phyloP scores from a whole-genome alignment of 257 asterid species.

The Verbena officinalis region DNA sequence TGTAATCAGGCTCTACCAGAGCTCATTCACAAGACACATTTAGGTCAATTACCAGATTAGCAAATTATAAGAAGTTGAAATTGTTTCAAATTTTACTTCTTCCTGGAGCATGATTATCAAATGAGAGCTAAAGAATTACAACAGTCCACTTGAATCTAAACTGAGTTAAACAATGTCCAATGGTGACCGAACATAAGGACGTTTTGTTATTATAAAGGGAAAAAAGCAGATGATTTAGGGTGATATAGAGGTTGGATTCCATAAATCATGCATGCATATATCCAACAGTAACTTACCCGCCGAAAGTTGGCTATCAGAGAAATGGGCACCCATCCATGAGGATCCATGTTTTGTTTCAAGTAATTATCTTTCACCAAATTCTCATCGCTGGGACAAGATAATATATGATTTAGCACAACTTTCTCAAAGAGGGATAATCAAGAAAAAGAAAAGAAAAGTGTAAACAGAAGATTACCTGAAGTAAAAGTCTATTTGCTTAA shows the following conservation, averaged over 20 bases:
- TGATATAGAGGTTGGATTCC: background rate
- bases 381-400: conserved; percentile 55
- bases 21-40: conserved; percentile 11
- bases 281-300: conserved; percentile 57
- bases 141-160: background rate
- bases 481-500: conserved; percentile 78
- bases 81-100: background rate
- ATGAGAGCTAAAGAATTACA: background rate
- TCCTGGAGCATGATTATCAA: background rate
- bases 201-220: no score
- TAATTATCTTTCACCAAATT: conserved; percentile 73
- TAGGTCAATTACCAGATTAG: conserved; percentile 1
- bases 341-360: conserved; percentile 76
- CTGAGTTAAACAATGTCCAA: conserved; percentile 1
- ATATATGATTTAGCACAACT: conserved; percentile 22
- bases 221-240: background rate
- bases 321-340: conserved; percentile 83
- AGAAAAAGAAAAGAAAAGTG: background rate
- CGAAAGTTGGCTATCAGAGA: conserved; percentile 68
- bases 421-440: background rate
- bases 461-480: conserved; percentile 63
- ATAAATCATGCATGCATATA: background rate
- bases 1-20: background rate
- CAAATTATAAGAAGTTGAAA: conserved; percentile 3
- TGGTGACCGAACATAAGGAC: background rate